These are phyloP conservation scores for Rhizomucor pusillus DNA, from an alignment of 371 early-diverging fungal genomes.

Conservation along the genomic window DNA sequence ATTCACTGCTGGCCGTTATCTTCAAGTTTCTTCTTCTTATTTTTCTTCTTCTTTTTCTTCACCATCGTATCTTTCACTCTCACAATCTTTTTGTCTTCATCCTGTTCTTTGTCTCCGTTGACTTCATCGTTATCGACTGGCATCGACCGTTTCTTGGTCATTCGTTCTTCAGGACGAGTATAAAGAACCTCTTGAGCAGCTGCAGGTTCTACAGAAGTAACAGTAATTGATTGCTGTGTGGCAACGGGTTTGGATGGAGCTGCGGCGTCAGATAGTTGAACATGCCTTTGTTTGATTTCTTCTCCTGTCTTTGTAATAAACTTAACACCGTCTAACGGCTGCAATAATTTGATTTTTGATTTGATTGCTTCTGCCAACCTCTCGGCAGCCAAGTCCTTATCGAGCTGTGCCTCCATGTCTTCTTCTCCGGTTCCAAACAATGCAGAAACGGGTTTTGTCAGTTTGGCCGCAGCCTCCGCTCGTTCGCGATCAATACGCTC, in stretches of 20 bases:
- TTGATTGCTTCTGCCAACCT: constrained; percentile 30
- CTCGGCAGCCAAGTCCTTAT: constrained; percentile 20
- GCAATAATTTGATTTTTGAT: constrained; percentile 20
- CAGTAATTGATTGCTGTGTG: background rate
- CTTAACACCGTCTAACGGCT: constrained; percentile 25
- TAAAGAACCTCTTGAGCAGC: constrained; percentile 25
- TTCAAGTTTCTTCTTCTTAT: constrained; percentile 6
- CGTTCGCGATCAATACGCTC: constrained; percentile 23
- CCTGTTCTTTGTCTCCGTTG: background rate
- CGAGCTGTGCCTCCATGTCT: background rate
- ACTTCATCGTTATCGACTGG: background rate
- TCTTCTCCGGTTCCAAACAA: constrained; percentile 40
- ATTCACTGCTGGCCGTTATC: too few relatives aligned
- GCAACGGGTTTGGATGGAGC: background rate
- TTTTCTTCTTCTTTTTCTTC: constrained; percentile 9
- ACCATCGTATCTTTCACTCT: constrained; percentile 6
- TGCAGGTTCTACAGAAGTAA: constrained; percentile 18
- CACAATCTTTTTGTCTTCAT: constrained; percentile 2
- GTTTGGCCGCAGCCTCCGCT: constrained; percentile 12
- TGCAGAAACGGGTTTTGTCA: constrained; percentile 38
- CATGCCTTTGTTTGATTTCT: constrained; percentile 8
- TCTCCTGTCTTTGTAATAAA: too few relatives aligned
- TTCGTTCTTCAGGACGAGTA: constrained; percentile 28
- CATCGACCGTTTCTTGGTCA: constrained; percentile 20
- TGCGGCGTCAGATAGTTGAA: background rate